Conservation (phyloP, 495 filamentous ascomycete species). For the Cladorrhinum samala region DNA sequence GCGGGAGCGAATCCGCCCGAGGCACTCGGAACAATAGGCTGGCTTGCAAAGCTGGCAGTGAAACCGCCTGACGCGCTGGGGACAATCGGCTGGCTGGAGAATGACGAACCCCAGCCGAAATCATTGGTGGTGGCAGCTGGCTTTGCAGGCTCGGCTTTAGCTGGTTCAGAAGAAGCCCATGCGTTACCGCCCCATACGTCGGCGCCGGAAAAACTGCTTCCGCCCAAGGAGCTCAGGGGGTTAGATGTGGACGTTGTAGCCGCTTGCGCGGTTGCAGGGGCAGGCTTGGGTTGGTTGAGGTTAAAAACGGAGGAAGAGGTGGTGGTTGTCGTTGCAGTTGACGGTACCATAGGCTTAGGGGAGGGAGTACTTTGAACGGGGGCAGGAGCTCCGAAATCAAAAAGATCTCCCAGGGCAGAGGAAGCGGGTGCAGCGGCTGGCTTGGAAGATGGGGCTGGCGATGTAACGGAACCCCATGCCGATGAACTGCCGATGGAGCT, state of each 20-base stretch:
- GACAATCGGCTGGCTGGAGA: constrained; percentile 49
- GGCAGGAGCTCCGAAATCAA: constrained; percentile 61
- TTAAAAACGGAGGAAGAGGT: constrained; percentile 66
- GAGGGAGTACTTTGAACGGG: constrained; percentile 32
- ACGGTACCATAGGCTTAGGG: constrained; percentile 39
- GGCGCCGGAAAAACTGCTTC: constrained; percentile 40
- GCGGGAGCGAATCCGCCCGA: constrained; percentile 45
- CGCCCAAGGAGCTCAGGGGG: constrained; percentile 30
- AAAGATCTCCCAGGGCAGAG: constrained; percentile 63
- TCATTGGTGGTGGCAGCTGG: constrained; percentile 33
- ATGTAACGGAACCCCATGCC: constrained; percentile 49
- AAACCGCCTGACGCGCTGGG: constrained; percentile 46
- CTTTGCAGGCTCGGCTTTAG: constrained; percentile 30
- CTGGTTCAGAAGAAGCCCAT: constrained; percentile 45
- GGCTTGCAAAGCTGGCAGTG: constrained; percentile 37
- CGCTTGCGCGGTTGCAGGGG: constrained; percentile 35
- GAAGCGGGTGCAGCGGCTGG: constrained; percentile 40
- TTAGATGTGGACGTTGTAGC: constrained; percentile 18
- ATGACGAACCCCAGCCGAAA: constrained; percentile 51
- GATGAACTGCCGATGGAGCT: constrained; percentile 42
- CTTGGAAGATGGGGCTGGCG: constrained; percentile 40
- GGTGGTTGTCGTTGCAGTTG: constrained; percentile 32
- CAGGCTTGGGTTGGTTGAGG: constrained; percentile 47
- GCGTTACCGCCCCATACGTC: constrained; percentile 53
- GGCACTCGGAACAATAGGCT: constrained; percentile 48